These are phyloP conservation scores for Cercospora sojina DNA, from an alignment of 2,329 filamentous ascomycete species.

Conservation along the genomic window DNA sequence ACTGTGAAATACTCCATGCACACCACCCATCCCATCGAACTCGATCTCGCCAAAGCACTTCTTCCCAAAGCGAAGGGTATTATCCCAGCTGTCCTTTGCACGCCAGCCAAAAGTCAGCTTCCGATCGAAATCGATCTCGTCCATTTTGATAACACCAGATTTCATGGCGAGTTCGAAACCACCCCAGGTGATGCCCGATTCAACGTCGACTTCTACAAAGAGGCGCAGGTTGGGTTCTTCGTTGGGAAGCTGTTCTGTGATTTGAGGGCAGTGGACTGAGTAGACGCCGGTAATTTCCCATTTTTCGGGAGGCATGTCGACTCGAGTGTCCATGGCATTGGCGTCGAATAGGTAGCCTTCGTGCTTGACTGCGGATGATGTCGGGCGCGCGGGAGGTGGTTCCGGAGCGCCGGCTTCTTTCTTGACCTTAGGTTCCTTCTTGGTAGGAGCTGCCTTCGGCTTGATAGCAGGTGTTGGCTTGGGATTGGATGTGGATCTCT, in stretches of 20 bases:
- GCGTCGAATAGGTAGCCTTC: constrained; percentile 23
- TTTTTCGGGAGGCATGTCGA: constrained; percentile 18
- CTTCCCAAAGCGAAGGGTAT: constrained; percentile 35
- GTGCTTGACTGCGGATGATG: constrained; percentile 13
- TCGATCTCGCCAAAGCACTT: constrained; percentile 38
- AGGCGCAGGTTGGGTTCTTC: constrained; percentile 36
- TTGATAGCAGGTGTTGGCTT: background rate
- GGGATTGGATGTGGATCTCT: background rate
- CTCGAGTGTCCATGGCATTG: constrained; percentile 25
- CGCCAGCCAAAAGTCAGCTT: constrained; percentile 36
- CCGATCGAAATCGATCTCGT: constrained; percentile 28
- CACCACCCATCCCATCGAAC: constrained; percentile 27
- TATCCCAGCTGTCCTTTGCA: constrained; percentile 32
- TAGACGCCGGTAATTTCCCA: constrained; percentile 49
- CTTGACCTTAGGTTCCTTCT: constrained; percentile 16
- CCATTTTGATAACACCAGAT: constrained; percentile 46
- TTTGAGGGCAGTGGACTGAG: constrained; percentile 36
- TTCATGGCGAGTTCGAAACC: constrained; percentile 47
- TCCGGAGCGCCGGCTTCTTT: constrained; percentile 17
- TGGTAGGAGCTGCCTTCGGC: background rate
- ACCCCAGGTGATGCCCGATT: constrained; percentile 47
- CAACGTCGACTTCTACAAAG: constrained; percentile 41
- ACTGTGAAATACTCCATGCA: constrained; percentile 31
- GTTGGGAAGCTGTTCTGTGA: constrained; percentile 24
- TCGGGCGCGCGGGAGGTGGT: background rate